Percentiles rank a stretch among this genome's conserved stretches.
These are phyloP conservation scores for Malus orientalis DNA, from an alignment of 306 rosid species.

Conservation along the genomic window DNA sequence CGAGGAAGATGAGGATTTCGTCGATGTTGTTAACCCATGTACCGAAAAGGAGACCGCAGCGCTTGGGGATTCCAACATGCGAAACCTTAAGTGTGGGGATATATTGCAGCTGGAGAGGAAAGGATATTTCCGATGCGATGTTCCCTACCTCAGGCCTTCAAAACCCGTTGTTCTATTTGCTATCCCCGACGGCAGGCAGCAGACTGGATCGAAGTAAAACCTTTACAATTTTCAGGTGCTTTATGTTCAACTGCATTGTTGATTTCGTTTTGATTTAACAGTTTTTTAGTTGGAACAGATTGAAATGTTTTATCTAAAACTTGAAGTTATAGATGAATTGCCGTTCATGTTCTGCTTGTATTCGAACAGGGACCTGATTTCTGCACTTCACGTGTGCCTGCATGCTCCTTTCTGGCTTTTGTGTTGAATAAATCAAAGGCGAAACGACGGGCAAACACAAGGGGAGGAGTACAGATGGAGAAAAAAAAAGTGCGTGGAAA, in stretches of 20 bases:
- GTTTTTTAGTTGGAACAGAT: neutral
- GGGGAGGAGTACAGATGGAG: neutral
- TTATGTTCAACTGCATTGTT: neutral
- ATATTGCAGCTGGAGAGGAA: slow-evolving; percentile 87
- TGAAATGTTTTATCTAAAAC: too few species aligned
- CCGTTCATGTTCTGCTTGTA: too few species aligned
- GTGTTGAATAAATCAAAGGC: neutral
- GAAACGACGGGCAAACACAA: neutral
- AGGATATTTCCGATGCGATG: slow-evolving; percentile 90
- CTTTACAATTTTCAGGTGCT: neutral
- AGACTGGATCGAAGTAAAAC: slow-evolving; percentile 40
- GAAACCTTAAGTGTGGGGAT: slow-evolving; percentile 67
- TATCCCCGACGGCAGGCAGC: slow-evolving; percentile 90
- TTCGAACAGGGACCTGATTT: neutral
- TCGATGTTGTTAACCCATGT: slow-evolving; percentile 67
- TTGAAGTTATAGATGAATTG: too few species aligned
- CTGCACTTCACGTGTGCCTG: neutral
- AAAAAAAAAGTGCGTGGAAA: neutral
- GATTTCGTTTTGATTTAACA: neutral
- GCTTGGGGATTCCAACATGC: slow-evolving; percentile 74
- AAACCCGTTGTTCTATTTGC: slow-evolving; percentile 63
- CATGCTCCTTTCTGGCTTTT: neutral
- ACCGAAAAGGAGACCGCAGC: slow-evolving; percentile 73
- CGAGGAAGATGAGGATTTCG: slow-evolving; percentile 80
- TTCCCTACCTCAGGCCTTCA: slow-evolving; percentile 54